Base-by-base conservation (phyloP, 805 yeast genomes). In the Cyberlindnera japonica region DNA sequence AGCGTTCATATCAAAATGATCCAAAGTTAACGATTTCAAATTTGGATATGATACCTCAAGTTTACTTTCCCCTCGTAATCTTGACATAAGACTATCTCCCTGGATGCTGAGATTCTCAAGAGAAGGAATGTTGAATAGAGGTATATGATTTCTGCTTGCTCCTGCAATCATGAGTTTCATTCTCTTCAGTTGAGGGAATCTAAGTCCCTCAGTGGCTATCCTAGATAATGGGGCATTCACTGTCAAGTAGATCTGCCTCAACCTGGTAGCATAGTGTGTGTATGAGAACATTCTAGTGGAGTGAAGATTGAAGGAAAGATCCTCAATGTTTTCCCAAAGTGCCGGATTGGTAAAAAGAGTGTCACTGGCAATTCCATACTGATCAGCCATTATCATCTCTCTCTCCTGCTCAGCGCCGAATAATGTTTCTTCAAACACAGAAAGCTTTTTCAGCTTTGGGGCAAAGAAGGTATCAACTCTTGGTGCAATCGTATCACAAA, bases 121-220 rank as follows among this genome's bases (percentile, higher is more conserved):
- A 2, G 38, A 20, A 12, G 38, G 43, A 17, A 41, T 27, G 15
- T 35, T 5, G 24, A 44, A 44, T 17, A 29, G 20, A 4, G 45
- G 48, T 12, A 44, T 24, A 10, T 26, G 19, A 17, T 35, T 32
- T 28, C 42, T 24, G 24, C 43, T 27, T 4, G 24, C 26, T 34
- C 30, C n/a, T 19, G 31, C 41, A 8, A 34, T 25, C 12, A n/a
- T 5, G 13, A 40, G 13, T 9, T 31, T 33, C 14, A 44, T 34
- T 13, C 20, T 37, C 29, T 24, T 34, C 27, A 44, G 26, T 3
- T n/a, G 9, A 12, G 41, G 40, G 35, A 44, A 40, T 11, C 13
- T 6, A n/a, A 40, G 4, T 3, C 14, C 32, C 20, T 14, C 14
- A 12, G 40, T 33, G 12, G 10, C n/a, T 2, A 17, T 9, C n/a